These are phyloP conservation scores for Rhododendron williamsianum DNA, from an alignment of 148 eudicot species.

Conservation along the genomic window DNA sequence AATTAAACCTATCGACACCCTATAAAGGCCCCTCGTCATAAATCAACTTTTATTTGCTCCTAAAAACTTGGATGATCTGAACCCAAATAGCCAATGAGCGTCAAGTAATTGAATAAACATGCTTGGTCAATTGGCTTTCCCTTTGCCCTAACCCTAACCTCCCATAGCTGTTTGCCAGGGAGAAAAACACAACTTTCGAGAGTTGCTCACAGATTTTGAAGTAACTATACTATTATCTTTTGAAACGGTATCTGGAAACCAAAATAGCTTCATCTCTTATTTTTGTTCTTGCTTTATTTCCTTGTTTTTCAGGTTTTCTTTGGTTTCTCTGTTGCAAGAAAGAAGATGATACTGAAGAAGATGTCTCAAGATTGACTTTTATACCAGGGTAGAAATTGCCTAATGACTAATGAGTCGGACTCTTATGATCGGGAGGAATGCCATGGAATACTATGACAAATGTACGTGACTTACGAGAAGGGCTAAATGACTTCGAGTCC, in stretches of 20 bases:
- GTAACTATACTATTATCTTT: conserved; percentile 22
- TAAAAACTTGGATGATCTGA: background rate
- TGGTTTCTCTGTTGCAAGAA: background rate
- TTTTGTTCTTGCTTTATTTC: background rate
- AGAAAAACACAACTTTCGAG: background rate
- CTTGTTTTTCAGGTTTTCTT: background rate
- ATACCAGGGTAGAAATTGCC: background rate
- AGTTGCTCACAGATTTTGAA: conserved; percentile 23
- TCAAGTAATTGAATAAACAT: conserved; percentile 32
- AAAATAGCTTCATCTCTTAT: conserved; percentile 29
- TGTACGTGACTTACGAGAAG: background rate
- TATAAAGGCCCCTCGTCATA: background rate
- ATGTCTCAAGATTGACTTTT: background rate
- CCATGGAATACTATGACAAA: background rate
- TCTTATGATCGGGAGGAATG: background rate
- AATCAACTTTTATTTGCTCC: background rate
- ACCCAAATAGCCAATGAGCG: background rate
- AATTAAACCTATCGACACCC: background rate
- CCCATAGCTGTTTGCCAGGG: conserved; percentile 28
- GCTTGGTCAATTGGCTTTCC: conserved; percentile 54
- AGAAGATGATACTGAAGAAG: background rate
- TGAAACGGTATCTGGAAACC: conserved; percentile 38
- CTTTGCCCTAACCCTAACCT: conserved; percentile 2
- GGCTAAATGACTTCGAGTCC: background rate
- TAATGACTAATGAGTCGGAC: background rate